Evolutionary conservation across 306 rosid genomes (phyloP), one percentile per base, ranked within the genome.

Genomic region (Neltuma alba): DNA sequence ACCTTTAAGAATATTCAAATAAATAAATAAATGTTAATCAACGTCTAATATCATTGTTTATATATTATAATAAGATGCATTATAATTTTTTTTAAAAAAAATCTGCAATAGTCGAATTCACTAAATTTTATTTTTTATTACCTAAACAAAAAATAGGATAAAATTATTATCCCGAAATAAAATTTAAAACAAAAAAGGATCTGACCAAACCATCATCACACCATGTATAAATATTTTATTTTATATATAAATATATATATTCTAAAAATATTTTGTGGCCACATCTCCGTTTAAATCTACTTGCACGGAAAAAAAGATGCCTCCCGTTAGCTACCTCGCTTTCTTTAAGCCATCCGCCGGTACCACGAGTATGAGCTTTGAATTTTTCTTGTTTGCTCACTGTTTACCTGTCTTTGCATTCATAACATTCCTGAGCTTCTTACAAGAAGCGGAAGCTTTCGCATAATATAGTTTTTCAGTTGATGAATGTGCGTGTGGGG

Each of bases 391-490:
- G 9, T 21, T 66, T 5, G 33, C 25, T 38, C 12, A 27, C 2
- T 66, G 14, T 21, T 9, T 68, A 52, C 27, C n/a, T 52, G 25
- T n/a, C 25, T 7, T 3, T 31, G 57, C n/a, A 14, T 34, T 63
- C 12, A 16, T 54, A 9, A 27, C 66, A 48, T 20, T 7, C 13
- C 28, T n/a, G 31, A 40, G 50, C 34, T 72, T 11, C 27, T 55
- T 14, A 38, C 25, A 55, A 44, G 6, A 14, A 30, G 6, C 30
- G 37, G 14, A 48, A 9, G 14, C 48, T 34, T 33, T 30, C 63
- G 33, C 30, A 14, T 37, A 69, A 60, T 55, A 40, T 47, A 62
- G 47, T 75, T 42, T 66, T 66, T 55, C 52, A 50, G 52, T 37
- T 36, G 6, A 50, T 72, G 66, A 7, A 33, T 33, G 6, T 11